Evolutionary conservation across 768 basidiomycete species (phyloP).

Genomic region (Podaxis sp.): DNA sequence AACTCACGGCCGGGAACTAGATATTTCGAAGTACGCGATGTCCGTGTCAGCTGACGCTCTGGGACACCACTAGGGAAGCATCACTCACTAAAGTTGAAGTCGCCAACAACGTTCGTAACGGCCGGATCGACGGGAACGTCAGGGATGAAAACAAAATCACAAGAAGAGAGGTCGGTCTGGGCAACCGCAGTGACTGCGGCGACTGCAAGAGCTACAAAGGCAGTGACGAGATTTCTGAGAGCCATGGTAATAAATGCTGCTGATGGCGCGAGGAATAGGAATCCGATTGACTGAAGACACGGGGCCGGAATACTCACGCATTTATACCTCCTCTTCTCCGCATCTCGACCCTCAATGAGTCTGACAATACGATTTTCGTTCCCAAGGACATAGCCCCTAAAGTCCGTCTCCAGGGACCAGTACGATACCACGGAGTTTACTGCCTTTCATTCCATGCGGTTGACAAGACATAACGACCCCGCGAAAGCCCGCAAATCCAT

Average conservation of each 20-base stretch:
- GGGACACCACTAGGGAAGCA: neutral
- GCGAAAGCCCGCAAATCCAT: neutral
- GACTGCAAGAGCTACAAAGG: neutral
- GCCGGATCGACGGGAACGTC: conserved; percentile 1
- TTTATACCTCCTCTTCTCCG: neutral
- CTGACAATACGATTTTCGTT: neutral
- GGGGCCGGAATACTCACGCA: neutral
- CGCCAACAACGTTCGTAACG: neutral
- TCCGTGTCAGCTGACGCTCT: neutral
- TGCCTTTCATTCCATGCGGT: neutral
- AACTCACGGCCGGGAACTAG: neutral
- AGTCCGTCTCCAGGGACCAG: neutral
- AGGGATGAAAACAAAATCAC: conserved; percentile 6
- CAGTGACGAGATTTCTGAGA: neutral
- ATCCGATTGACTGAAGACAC: neutral
- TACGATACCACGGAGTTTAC: neutral
- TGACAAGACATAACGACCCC: neutral
- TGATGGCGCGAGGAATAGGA: neutral
- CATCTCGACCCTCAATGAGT: neutral
- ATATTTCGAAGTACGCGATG: no score
- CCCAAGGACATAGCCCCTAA: neutral
- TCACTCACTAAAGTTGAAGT: conserved; percentile 4
- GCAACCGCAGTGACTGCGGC: neutral
- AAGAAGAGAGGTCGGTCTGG: conserved; percentile 2
- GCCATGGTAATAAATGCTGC: neutral